Percentiles rank a stretch among this genome's conserved stretches.
phyloP scores from a whole-genome alignment of 768 basidiomycete genomes.

The Termitomyces sp. region DNA sequence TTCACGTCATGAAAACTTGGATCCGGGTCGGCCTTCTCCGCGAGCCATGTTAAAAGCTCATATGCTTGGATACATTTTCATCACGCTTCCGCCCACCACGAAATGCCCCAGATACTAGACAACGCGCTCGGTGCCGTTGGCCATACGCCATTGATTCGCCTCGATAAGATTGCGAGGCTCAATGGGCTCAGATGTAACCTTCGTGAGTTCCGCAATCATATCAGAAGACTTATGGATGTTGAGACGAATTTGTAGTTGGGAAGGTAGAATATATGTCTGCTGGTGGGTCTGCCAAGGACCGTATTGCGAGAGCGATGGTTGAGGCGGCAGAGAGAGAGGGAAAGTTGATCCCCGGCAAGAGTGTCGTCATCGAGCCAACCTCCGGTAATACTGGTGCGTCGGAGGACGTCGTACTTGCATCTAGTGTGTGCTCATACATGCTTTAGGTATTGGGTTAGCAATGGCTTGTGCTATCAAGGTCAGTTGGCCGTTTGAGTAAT shows the following conservation, averaged over 20 bases:
- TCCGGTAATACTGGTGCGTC: slow-evolving; percentile 86
- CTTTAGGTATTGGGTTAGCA: slow-evolving; percentile 83
- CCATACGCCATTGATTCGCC: slow-evolving; percentile 83
- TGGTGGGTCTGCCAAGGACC: slow-evolving; percentile 93
- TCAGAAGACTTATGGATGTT: background rate
- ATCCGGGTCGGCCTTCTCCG: slow-evolving; percentile 4
- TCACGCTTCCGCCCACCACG: background rate
- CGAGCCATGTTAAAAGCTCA: slow-evolving; percentile 1
- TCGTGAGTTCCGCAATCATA: slow-evolving; percentile 44
- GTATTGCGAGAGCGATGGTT: slow-evolving; percentile 96
- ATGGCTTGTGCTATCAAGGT: slow-evolving; percentile 95
- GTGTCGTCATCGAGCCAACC: slow-evolving; percentile 92
- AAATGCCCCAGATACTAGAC: slow-evolving; percentile 56
- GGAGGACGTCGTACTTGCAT: slow-evolving; percentile 1
- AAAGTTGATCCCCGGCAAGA: slow-evolving; percentile 78
- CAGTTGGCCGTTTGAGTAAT: slow-evolving; percentile 13
- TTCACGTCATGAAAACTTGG: background rate
- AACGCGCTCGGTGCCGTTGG: slow-evolving; percentile 84
- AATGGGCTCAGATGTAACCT: slow-evolving; percentile 87
- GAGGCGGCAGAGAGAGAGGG: slow-evolving; percentile 90
- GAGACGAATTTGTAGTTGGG: slow-evolving; percentile 49
- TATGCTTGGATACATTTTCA: background rate
- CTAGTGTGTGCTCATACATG: background rate
- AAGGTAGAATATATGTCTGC: slow-evolving; percentile 89
- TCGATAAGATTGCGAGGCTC: slow-evolving; percentile 69